Evolutionary conservation across 2,329 filamentous ascomycete species (phyloP).

Genomic region (Bipolaris cookei): DNA sequence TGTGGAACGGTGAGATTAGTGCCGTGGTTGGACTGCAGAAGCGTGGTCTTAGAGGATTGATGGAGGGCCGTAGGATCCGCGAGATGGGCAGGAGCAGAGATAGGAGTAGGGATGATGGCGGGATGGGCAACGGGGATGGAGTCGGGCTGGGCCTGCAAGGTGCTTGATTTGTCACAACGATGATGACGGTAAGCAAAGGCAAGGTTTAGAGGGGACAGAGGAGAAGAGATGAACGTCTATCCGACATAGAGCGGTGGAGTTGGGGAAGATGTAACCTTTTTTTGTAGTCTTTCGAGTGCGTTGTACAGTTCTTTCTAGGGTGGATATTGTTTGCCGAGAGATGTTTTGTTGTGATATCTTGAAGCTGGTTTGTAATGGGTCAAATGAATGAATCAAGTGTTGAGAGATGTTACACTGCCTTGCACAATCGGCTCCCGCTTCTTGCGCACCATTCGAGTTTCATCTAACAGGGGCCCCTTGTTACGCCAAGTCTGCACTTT

Average conservation of each 20-base stretch:
- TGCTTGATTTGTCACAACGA: constrained; percentile 10
- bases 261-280: constrained; percentile 1
- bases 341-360: background rate
- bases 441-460: too few relatives aligned
- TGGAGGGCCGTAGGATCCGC: constrained; percentile 89
- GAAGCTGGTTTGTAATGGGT: background rate
- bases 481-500: too few relatives aligned
- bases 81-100: constrained; percentile 64
- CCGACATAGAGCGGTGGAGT: constrained; percentile 19
- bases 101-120: constrained; percentile 39
- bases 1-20: constrained; percentile 82
- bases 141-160: constrained; percentile 40
- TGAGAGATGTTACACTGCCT: background rate
- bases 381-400: background rate
- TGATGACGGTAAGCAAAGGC: background rate
- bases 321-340: background rate
- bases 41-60: constrained; percentile 84
- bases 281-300: background rate
- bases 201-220: background rate
- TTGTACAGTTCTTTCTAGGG: background rate
- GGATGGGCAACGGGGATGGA: constrained; percentile 31
- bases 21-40: constrained; percentile 96
- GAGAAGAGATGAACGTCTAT: constrained; percentile 4
- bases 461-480: too few relatives aligned
- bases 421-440: too few relatives aligned